These are phyloP conservation scores for Berberis vulgaris DNA, from an alignment of 164 flowering plant genomes.

Conservation along the genomic window DNA sequence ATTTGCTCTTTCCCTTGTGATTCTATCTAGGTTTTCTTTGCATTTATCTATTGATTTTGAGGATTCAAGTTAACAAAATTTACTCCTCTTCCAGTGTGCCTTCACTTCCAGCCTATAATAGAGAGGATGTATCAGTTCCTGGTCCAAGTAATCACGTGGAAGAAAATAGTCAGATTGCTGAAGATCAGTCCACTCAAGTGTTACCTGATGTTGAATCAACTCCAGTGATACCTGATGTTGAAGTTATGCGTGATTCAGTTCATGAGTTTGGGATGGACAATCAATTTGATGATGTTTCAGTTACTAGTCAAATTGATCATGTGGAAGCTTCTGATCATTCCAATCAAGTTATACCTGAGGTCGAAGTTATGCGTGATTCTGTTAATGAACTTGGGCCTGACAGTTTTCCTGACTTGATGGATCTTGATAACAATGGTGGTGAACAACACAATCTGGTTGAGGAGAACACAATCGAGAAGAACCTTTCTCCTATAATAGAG, in stretches of 20 bases:
- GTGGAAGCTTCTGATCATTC: constrained; percentile 14
- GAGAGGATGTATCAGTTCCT: constrained; percentile 16
- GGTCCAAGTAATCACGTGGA: constrained; percentile 5
- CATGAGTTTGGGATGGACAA: no score
- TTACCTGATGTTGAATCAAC: constrained; percentile 9
- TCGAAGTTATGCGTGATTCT: constrained; percentile 58
- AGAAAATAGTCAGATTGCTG: no score
- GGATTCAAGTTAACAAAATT: background rate
- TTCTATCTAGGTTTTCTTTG: background rate
- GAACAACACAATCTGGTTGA: constrained; percentile 19
- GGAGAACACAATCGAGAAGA: constrained; percentile 22
- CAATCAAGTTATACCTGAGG: constrained; percentile 30
- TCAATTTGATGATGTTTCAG: no score
- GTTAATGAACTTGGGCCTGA: constrained; percentile 18
- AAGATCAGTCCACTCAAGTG: no score
- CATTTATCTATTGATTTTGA: background rate
- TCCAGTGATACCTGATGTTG: constrained; percentile 24
- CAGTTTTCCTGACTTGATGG: constrained; percentile 15
- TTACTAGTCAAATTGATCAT: constrained; percentile 13
- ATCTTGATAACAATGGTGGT: constrained; percentile 4
- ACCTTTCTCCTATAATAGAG: constrained; percentile 28
- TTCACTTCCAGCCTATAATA: constrained; percentile 10
- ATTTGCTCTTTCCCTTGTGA: constrained; percentile 5
- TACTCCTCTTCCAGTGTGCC: constrained; percentile 15
- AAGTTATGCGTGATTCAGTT: no score